phyloP scores from a whole-genome alignment of 768 basidiomycete genomes.

The Suillus plorans region DNA sequence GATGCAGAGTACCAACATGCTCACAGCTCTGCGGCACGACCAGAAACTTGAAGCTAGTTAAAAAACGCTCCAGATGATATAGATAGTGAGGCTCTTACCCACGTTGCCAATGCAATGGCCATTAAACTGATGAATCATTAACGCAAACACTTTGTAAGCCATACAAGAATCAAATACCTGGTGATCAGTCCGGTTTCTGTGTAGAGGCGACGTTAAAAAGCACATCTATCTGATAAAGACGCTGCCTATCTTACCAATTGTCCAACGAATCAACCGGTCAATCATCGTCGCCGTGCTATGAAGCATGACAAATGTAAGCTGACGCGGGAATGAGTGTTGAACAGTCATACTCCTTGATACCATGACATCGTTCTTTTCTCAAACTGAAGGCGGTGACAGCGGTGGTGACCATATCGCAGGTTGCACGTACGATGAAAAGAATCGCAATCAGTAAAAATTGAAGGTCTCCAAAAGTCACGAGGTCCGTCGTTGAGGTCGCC shows the following conservation, averaged over 20 bases:
- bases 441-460: not conserved
- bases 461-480: not conserved
- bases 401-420: slow-evolving; percentile 5
- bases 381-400: not conserved
- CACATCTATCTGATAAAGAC: not conserved
- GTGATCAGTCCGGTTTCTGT: not conserved
- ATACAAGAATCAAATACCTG: not conserved
- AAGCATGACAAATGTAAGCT: not conserved
- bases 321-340: not conserved
- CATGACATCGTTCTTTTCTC: not conserved
- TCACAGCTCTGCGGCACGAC: not conserved
- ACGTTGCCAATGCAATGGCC: not conserved
- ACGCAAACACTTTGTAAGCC: not conserved
- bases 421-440: not conserved
- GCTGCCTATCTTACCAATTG: not conserved
- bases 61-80: not conserved
- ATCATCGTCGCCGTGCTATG: not conserved
- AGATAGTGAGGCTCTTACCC: not conserved
- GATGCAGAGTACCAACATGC: not conserved
- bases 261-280: not conserved
- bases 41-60: not conserved
- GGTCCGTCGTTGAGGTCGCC: not conserved
- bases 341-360: not conserved
- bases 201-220: not conserved
- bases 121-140: not conserved